Percentiles rank a stretch among this genome's conserved stretches.
Conservation (phyloP, 345 rosid species). For the Balakata baccata region DNA sequence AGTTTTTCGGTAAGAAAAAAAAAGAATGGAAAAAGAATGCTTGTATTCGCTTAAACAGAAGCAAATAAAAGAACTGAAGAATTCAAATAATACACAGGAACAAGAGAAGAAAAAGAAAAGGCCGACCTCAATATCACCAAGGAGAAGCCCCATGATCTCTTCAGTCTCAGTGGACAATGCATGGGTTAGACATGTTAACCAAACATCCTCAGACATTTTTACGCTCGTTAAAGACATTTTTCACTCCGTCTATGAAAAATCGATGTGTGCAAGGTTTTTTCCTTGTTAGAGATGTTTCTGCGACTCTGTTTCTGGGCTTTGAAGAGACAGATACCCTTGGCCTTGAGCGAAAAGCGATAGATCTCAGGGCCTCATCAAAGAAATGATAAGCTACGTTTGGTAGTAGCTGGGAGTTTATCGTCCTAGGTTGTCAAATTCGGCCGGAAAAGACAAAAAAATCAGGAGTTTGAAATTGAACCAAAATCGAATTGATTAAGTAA, state of each 20-base stretch:
- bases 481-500: too few relatives aligned
- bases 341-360: neutral
- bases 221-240: slow-evolving; percentile 74
- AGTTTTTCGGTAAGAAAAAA: too few relatives aligned
- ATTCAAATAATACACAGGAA: too few relatives aligned
- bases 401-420: neutral
- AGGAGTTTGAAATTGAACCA: neutral
- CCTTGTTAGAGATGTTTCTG: neutral
- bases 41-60: too few relatives aligned
- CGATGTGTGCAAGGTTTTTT: neutral
- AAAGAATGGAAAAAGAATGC: too few relatives aligned
- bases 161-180: slow-evolving; percentile 98
- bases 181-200: slow-evolving; percentile 94
- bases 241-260: neutral
- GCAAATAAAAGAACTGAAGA: too few relatives aligned
- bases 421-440: neutral
- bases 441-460: too few relatives aligned
- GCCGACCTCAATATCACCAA: slow-evolving; percentile 86
- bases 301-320: neutral
- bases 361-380: neutral
- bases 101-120: neutral
- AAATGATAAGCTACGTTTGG: neutral
- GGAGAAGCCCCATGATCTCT: slow-evolving; percentile 99
- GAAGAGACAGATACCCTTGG: neutral
- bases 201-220: slow-evolving; percentile 89